Evolutionary conservation across 192 early-diverging fungal species (phyloP), one percentile per base, ranked within the genome.

Genomic region (Podila epicladia): DNA sequence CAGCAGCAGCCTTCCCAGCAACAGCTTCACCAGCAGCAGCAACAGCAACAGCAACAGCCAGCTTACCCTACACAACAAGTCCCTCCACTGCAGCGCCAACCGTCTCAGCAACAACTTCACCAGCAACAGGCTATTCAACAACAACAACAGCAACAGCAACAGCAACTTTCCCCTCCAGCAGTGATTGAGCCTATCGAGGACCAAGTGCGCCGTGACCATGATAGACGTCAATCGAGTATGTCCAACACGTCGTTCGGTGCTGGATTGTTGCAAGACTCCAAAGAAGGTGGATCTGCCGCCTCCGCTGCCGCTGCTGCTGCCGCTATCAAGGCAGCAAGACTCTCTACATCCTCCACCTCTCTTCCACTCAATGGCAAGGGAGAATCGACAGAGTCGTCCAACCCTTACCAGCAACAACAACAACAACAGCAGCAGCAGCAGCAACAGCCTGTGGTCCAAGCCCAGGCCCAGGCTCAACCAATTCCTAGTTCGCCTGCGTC

Each of bases 271-370:
- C 58, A 63, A 6, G 76, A 65, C 4, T 51, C 49, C 5, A 2
- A 62, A 20, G 71, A 73, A 26, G 15, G 26, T 60, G 58, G 22
- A 19, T 61, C 59, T 4, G 76, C 76, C 2, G 76, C 76, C 53
- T 59, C 66, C 29, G 76, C 76, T 31, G 76, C 76, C 13, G 57
- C 76, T 33, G 33, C 33, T 2, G 3, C 29, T 9, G 70, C 70
- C 20, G 76, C 71, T 2, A 73, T 73, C 24, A 32, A 80, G 32
- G 76, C 76, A 5, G 76, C 70, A 3, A 69, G 76, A 32, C 65
- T 62, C 13, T 68, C 70, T 0, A 67, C 69, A 29, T 45, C 75
- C 6, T 64, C 62, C 1, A 38, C 69, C 5, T 71, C 76, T n/a
- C 45, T 68, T n/a, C 35, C 49, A 0, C n/a, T 28, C 17, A 58